Percentiles rank a stretch among this genome's conserved stretches.
Conservation (phyloP, 2,329 filamentous ascomycete species). For the Harringtonia lauricola region DNA sequence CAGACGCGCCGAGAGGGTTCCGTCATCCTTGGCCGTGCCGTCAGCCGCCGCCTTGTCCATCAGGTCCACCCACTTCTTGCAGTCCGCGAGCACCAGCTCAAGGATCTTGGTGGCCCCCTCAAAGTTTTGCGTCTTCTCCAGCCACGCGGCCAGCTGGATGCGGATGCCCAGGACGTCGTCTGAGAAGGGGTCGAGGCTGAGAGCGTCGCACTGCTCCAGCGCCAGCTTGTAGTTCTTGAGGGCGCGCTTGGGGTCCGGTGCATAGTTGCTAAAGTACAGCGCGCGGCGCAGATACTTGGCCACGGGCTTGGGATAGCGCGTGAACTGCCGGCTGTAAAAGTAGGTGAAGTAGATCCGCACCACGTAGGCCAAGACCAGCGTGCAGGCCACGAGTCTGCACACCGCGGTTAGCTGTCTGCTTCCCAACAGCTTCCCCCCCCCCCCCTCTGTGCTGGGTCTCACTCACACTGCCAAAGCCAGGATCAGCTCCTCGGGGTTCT, state of each 20-base stretch:
- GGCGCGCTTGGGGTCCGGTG: slow-evolving; percentile 63
- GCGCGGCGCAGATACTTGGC: slow-evolving; percentile 72
- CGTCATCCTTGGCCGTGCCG: slow-evolving; percentile 23
- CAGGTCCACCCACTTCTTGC: slow-evolving; percentile 45
- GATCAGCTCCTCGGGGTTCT: slow-evolving; percentile 32
- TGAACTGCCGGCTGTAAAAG: slow-evolving; percentile 45
- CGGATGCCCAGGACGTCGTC: slow-evolving; percentile 87
- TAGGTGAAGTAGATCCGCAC: slow-evolving; percentile 39
- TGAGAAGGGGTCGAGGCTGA: slow-evolving; percentile 76
- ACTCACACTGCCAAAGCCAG: slow-evolving; percentile 30
- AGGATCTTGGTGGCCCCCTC: slow-evolving; percentile 64
- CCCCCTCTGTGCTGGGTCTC: slow-evolving; percentile 2
- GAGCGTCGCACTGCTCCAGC: slow-evolving; percentile 58
- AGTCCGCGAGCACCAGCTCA: slow-evolving; percentile 64
- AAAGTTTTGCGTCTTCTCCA: slow-evolving; percentile 66
- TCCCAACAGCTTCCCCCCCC: not conserved
- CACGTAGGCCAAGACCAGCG: slow-evolving; percentile 25
- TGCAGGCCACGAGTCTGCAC: slow-evolving; percentile 24
- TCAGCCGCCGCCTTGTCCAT: slow-evolving; percentile 40
- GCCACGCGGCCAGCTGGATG: slow-evolving; percentile 66
- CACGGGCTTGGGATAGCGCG: slow-evolving; percentile 54
- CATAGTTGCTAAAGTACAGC: slow-evolving; percentile 74
- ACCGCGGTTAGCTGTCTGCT: no score
- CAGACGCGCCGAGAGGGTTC: slow-evolving; percentile 1
- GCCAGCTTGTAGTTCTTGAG: slow-evolving; percentile 77